Evolutionary conservation across 164 flowering plant species (phyloP), one percentile per base, ranked within the genome.

Genomic region (Platanus orientalis): DNA sequence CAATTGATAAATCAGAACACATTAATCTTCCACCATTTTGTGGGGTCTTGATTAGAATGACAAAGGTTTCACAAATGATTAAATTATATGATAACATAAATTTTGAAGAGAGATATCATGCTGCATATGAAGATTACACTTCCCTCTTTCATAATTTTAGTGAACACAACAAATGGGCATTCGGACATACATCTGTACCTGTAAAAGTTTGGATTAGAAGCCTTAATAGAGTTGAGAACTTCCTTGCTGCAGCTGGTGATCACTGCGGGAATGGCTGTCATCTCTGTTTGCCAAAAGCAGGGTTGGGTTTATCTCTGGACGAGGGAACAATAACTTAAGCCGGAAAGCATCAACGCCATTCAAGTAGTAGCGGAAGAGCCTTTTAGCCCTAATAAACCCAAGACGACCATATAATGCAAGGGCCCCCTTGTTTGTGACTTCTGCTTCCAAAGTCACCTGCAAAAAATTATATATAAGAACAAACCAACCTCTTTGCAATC

Each of bases 311-410:
- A 78, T 48, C 36, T 73, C 79, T 12, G 75, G 79, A 2, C 76
- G 86, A 3, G 99, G 97, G 61, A 94, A 86, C 64, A 91, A 56
- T 51, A 94, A 72, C 79, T 94, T 94, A 29, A 94, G 80, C 21
- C 99, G 86, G 69, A 91, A 94, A 58, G 97, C 99, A 80, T 94
- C 99, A 34, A 86, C 95, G 32, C 97, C 97, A 74, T 95, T 95
- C 83, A 95, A 72, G 78, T 95, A 95, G 72, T 95, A 95, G 9
- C 86, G 79, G 69, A 88, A 95, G 30, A 95, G 89, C 63, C 99
- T 78, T 78, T 95, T 95, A n/a, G 99, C 94, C 65, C 97, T 83
- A 7, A 95, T 82, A 76, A 95, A 94, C 16, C 99, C 99, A 45
- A 95, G 90, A 52, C 99, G 89, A 2, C 96, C 97, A 64, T 95